A percentile compares a stretch with the other conserved stretches of the same genome.
These are phyloP conservation scores for Aureobasidium leucospermi DNA, from an alignment of 2,329 filamentous ascomycete species.

Conservation along the genomic window DNA sequence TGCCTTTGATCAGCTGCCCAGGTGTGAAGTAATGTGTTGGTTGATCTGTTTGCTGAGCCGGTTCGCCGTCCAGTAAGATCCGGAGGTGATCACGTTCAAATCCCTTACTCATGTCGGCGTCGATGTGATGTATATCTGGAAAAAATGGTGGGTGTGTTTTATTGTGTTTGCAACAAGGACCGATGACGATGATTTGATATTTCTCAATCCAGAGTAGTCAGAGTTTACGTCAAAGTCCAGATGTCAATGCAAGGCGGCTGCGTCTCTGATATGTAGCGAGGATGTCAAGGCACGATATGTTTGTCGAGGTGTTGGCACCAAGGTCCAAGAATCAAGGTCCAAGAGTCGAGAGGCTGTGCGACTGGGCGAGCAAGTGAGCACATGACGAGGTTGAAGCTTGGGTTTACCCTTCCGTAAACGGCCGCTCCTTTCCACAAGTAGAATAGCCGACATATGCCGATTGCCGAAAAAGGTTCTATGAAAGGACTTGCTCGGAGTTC, in stretches of 20 bases:
- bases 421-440: background rate
- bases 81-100: background rate
- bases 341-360: background rate
- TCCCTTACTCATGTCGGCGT: background rate
- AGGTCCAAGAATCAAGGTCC: no score
- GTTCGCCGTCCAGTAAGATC: background rate
- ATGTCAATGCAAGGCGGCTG: no score
- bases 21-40: background rate
- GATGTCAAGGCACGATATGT: no score
- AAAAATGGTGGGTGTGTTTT: no score
- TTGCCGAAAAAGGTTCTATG: no score
- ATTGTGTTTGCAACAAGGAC: no score
- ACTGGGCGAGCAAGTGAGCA: background rate
- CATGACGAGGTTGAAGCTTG: background rate
- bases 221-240: no score
- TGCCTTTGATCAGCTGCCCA: background rate
- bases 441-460: background rate
- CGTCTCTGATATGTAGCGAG: no score
- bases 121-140: background rate
- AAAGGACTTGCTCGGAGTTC: no score
- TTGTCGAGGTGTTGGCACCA: no score
- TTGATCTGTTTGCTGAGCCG: background rate
- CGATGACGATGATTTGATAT: no score
- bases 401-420: background rate
- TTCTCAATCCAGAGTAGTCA: no score